Conservation (phyloP, 1,284 basidiomycete genomes). For the Cutaneotrichosporon arboriforme region DNA sequence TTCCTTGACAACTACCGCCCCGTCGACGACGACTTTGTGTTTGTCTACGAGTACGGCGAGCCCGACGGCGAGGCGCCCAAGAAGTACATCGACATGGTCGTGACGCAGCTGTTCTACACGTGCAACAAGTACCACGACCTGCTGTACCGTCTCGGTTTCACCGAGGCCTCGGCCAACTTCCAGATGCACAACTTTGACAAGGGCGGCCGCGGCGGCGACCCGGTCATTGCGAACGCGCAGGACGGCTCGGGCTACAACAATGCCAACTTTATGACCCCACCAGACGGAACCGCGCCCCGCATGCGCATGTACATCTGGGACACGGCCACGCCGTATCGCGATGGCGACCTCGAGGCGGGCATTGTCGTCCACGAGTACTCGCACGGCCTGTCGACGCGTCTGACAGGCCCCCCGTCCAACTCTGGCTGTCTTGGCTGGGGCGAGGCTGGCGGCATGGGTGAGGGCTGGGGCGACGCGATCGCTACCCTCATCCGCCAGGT, state of each 20-base stretch:
- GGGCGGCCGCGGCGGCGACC: conserved; percentile 80
- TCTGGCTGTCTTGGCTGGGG: conserved; percentile 92
- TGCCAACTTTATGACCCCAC: conserved; percentile 55
- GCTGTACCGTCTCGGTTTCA: conserved; percentile 69
- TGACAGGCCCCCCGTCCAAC: conserved; percentile 90
- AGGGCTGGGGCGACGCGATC: conserved; percentile 67
- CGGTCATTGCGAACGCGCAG: conserved; percentile 89
- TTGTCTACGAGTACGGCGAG: conserved; percentile 65
- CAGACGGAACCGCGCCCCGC: conserved; percentile 63
- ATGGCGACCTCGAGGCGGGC: conserved; percentile 90
- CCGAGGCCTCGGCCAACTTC: conserved; percentile 90
- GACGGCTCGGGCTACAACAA: conserved; percentile 85
- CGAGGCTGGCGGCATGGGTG: conserved; percentile 93
- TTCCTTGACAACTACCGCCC: conserved; percentile 79
- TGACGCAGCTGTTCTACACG: conserved; percentile 91
- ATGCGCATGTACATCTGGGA: conserved; percentile 99
- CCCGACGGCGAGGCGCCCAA: conserved; percentile 50
- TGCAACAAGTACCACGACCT: conserved; percentile 63
- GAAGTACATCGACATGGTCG: conserved; percentile 75
- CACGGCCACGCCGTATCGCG: conserved; percentile 78
- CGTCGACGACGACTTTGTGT: conserved; percentile 55
- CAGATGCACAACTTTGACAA: conserved; percentile 92
- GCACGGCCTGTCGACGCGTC: conserved; percentile 85
- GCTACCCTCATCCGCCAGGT: conserved; percentile 77
- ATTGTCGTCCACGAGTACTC: conserved; percentile 84